phyloP scores from a whole-genome alignment of 768 basidiomycete species.

The Mycena epipterygia region DNA sequence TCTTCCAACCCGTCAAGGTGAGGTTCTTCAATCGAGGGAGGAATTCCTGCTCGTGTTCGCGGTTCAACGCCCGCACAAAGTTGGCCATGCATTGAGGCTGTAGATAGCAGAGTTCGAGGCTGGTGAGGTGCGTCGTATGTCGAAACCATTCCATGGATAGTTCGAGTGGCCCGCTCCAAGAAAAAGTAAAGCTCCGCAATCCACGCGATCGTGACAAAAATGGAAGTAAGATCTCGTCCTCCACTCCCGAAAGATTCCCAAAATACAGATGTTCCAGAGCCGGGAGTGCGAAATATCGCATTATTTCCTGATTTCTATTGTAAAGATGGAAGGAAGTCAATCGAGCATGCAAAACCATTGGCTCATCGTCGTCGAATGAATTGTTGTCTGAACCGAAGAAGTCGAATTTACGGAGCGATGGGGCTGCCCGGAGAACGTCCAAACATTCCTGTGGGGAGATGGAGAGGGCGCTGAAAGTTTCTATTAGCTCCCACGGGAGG shows the following conservation, averaged over 20 bases:
- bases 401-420: neutral
- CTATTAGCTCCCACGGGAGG: neutral
- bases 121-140: conserved; percentile 2
- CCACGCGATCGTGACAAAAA: conserved; percentile 1
- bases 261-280: neutral
- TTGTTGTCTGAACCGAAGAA: neutral
- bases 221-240: neutral
- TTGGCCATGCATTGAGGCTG: neutral
- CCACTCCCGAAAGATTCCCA: neutral
- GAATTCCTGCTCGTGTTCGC: neutral
- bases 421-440: neutral
- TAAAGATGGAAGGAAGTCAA: neutral
- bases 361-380: neutral
- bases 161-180: neutral
- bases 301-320: neutral
- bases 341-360: neutral
- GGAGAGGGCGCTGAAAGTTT: neutral
- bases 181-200: neutral
- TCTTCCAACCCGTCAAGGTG: conserved; percentile 4
- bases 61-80: neutral
- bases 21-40: conserved; percentile 1
- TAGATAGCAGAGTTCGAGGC: neutral
- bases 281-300: conserved; percentile 5
- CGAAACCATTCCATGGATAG: neutral
- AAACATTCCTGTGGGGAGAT: neutral